A percentile compares a stretch with the other conserved stretches of the same genome.
These are phyloP conservation scores for Colletotrichum abscissum DNA, from an alignment of 2,329 filamentous ascomycete genomes.

Conservation along the genomic window DNA sequence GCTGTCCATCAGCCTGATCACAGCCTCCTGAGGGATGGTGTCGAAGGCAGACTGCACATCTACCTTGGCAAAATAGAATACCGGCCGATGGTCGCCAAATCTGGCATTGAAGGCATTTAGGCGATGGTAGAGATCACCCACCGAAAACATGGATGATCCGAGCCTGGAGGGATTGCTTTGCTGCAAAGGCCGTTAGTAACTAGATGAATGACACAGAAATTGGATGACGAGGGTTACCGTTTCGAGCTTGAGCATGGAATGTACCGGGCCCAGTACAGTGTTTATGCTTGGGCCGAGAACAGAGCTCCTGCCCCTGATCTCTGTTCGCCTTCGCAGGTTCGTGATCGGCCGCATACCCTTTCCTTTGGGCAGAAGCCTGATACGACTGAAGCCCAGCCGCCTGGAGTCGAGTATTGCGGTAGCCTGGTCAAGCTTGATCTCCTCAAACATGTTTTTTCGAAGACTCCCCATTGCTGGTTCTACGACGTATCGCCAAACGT, in stretches of 20 bases:
- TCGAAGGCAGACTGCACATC: constrained; percentile 96
- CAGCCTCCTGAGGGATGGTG: constrained; percentile 85
- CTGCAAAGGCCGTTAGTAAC: constrained; percentile 37
- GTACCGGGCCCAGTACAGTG: constrained; percentile 74
- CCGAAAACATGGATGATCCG: constrained; percentile 84
- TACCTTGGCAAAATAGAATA: constrained; percentile 88
- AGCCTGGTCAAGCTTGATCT: constrained; percentile 71
- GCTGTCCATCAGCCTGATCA: constrained; percentile 74
- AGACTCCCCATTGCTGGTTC: constrained; percentile 77
- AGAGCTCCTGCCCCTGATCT: constrained; percentile 73
- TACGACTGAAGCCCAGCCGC: constrained; percentile 78
- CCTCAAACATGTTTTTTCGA: constrained; percentile 81
- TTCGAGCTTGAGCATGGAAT: constrained; percentile 82
- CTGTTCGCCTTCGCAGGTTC: constrained; percentile 78
- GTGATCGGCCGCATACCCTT: constrained; percentile 83
- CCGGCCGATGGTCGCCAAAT: constrained; percentile 51
- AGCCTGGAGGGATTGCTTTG: constrained; percentile 66
- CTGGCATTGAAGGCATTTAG: constrained; percentile 75
- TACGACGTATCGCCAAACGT: constrained; percentile 84
- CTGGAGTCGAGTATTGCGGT: constrained; percentile 69
- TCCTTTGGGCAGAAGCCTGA: constrained; percentile 86
- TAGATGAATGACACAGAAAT: neutral
- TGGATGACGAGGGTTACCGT: constrained; percentile 59
- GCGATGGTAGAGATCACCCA: constrained; percentile 81
- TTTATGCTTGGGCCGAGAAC: constrained; percentile 56